Evolutionary conservation across 495 filamentous ascomycete species (phyloP).

Genomic region (Daldinia bambusicola): DNA sequence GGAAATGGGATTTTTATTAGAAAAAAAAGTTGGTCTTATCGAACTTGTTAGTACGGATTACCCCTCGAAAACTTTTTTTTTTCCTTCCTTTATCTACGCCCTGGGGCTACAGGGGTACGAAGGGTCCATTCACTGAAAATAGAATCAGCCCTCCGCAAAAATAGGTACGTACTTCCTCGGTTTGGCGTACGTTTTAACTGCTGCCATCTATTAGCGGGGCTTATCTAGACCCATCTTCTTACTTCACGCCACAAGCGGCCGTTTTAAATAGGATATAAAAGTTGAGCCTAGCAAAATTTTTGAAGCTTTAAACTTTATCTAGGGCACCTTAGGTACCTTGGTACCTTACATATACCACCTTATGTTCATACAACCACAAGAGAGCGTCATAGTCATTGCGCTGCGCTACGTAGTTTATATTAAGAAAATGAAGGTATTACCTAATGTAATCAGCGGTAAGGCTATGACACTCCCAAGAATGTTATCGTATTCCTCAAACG

Average conservation of each 20-base stretch:
- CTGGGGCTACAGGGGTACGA: conserved; percentile 21
- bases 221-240: conserved; percentile 28
- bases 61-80: conserved; percentile 44
- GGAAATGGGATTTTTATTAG: conserved; percentile 14
- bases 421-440: too few relatives aligned
- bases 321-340: too few relatives aligned
- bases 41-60: background rate
- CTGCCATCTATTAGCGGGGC: conserved; percentile 29
- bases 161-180: conserved; percentile 25
- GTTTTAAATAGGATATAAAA: background rate
- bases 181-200: conserved; percentile 19
- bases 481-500: too few relatives aligned
- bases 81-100: conserved; percentile 29
- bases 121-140: conserved; percentile 6
- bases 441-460: too few relatives aligned
- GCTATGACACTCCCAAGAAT: too few relatives aligned
- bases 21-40: conserved; percentile 35
- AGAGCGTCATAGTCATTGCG: too few relatives aligned
- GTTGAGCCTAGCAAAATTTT: background rate
- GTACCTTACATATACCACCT: too few relatives aligned
- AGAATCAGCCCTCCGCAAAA: background rate
- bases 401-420: too few relatives aligned
- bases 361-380: too few relatives aligned
- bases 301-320: background rate
- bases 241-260: conserved; percentile 8